Evolutionary conservation across 345 rosid genomes (phyloP).

Genomic region (Acer yangbiense): DNA sequence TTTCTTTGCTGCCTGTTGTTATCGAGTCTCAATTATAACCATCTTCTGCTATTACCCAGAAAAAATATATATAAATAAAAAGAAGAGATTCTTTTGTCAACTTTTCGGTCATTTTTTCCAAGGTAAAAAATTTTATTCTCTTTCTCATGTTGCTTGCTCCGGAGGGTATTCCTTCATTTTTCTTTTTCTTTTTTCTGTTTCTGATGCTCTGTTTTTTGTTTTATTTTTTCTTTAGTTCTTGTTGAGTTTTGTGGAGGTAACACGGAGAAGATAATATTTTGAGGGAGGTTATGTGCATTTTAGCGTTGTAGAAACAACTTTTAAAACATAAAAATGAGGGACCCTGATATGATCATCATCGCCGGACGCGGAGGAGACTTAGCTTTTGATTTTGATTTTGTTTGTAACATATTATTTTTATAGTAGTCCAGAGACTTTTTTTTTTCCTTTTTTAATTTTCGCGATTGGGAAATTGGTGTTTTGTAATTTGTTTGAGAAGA

Average conservation of each 20-base stretch:
- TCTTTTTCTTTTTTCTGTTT: background rate
- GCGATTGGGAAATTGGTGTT: background rate
- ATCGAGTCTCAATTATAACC: conserved; percentile 27
- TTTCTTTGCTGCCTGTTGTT: conserved; percentile 44
- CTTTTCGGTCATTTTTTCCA: conserved; percentile 17
- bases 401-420: conserved; percentile 40
- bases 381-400: conserved; percentile 29
- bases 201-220: background rate
- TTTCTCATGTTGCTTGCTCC: conserved; percentile 54
- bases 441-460: background rate
- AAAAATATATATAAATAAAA: background rate
- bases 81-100: conserved; percentile 16
- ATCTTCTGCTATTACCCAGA: conserved; percentile 7
- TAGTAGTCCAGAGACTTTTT: conserved; percentile 10
- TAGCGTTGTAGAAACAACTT: conserved; percentile 30
- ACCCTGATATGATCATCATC: conserved; percentile 47
- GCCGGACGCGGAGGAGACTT: conserved; percentile 25
- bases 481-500: conserved; percentile 25
- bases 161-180: conserved; percentile 53
- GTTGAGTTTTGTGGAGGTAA: conserved; percentile 21
- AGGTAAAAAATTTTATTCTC: conserved; percentile 21
- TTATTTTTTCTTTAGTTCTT: conserved; percentile 28
- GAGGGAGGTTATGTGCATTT: conserved; percentile 27
- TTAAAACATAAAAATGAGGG: conserved; percentile 51
- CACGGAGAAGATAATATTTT: conserved; percentile 35